phyloP scores from a whole-genome alignment of 2,329 filamentous ascomycete species.

The Rhinocladiella similis region DNA sequence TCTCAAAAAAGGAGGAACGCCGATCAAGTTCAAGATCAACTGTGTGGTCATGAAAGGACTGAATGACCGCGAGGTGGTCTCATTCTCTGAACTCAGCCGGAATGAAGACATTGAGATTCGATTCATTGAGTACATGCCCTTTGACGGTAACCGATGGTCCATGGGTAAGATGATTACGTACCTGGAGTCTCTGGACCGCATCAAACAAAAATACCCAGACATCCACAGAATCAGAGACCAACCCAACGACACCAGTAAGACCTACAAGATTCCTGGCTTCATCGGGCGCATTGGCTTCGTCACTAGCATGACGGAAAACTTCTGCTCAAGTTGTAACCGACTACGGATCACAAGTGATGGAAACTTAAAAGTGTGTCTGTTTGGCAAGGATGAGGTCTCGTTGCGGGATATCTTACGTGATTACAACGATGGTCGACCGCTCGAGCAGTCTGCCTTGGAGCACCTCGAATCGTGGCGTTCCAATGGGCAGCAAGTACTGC shows the following conservation, averaged over 20 bases:
- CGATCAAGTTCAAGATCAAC: conserved; percentile 93
- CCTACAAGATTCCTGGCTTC: conserved; percentile 85
- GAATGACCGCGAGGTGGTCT: conserved; percentile 84
- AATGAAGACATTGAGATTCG: conserved; percentile 87
- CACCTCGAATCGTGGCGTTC: conserved; percentile 55
- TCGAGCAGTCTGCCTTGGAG: conserved; percentile 74
- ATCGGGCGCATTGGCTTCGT: conserved; percentile 91
- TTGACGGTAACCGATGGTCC: conserved; percentile 96
- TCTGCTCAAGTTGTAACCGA: conserved; percentile 93
- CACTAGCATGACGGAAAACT: conserved; percentile 99
- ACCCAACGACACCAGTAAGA: conserved; percentile 95
- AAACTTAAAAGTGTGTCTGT: conserved; percentile 94
- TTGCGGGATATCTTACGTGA: conserved; percentile 82
- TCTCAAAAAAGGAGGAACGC: conserved; percentile 78
- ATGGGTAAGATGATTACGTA: conserved; percentile 90
- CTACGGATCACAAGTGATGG: conserved; percentile 93
- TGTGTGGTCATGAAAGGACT: conserved; percentile 97
- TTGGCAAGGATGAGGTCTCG: conserved; percentile 91
- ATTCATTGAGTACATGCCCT: conserved; percentile 99
- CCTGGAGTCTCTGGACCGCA: conserved; percentile 85
- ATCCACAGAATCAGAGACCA: conserved; percentile 72
- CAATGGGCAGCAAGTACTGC: too few relatives aligned
- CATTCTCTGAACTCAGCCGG: conserved; percentile 86
- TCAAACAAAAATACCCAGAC: conserved; percentile 70
- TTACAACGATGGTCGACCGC: conserved; percentile 74